These are phyloP conservation scores for Russula virescens DNA, from an alignment of 768 basidiomycete species.

Conservation along the genomic window DNA sequence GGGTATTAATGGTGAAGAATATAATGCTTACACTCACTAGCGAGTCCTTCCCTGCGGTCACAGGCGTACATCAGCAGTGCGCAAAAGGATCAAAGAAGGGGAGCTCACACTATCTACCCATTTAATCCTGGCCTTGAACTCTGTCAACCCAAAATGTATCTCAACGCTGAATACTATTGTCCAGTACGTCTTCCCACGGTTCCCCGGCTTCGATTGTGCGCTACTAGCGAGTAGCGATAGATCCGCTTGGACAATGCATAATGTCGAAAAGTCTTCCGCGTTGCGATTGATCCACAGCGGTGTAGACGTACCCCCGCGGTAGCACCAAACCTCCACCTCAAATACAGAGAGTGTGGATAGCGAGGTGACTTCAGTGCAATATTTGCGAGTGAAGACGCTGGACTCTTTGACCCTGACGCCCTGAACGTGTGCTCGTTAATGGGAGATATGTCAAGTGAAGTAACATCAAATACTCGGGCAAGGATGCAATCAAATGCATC, in stretches of 20 bases:
- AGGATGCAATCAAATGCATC: constrained; percentile 83
- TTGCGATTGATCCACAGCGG: constrained; percentile 71
- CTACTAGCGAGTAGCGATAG: constrained; percentile 66
- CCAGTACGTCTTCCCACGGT: constrained; percentile 68
- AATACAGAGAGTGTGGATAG: constrained; percentile 71
- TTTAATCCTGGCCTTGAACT: constrained; percentile 77
- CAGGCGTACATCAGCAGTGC: constrained; percentile 4
- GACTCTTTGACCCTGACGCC: constrained; percentile 74
- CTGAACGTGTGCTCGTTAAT: constrained; percentile 32
- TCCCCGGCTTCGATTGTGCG: constrained; percentile 60
- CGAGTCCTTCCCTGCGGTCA: constrained; percentile 52
- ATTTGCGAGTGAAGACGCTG: constrained; percentile 74
- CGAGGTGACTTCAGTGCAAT: constrained; percentile 76
- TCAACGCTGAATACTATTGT: constrained; percentile 81
- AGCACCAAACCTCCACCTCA: constrained; percentile 83
- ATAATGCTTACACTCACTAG: constrained; percentile 46
- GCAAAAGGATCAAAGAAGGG: background rate
- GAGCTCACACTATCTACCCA: constrained; percentile 70
- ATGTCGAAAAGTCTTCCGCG: constrained; percentile 63
- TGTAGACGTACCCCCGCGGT: constrained; percentile 61
- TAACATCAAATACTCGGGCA: constrained; percentile 45
- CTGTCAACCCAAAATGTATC: constrained; percentile 77
- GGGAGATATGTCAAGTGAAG: constrained; percentile 3
- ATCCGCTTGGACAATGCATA: constrained; percentile 76
- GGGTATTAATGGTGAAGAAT: background rate